Percentiles rank a stretch among this genome's conserved stretches.
Evolutionary conservation across 2,329 filamentous ascomycete species (phyloP).

Genomic region (Cladosporium phlei): DNA sequence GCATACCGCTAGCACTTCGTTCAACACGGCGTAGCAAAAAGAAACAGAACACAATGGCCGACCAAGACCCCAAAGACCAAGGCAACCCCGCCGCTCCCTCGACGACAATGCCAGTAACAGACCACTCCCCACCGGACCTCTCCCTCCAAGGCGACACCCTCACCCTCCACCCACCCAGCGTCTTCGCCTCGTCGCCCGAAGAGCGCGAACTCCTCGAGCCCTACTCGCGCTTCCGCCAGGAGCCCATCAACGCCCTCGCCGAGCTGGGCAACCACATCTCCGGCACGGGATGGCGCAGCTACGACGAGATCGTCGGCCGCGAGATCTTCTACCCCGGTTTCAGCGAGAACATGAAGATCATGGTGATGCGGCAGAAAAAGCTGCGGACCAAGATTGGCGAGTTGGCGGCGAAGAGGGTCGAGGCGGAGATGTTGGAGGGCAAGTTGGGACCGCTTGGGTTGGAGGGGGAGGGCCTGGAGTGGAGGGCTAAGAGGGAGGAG

Average conservation of each 20-base stretch:
- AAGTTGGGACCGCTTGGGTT: conserved; percentile 50
- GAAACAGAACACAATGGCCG: too few relatives aligned
- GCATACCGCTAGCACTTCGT: too few relatives aligned
- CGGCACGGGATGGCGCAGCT: conserved; percentile 90
- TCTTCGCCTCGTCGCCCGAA: conserved; percentile 27
- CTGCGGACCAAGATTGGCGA: conserved; percentile 70
- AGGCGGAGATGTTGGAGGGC: conserved; percentile 72
- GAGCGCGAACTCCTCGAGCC: conserved; percentile 72
- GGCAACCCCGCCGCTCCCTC: neutral
- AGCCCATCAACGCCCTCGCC: conserved; percentile 73
- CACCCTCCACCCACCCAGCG: conserved; percentile 42
- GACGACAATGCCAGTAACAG: neutral
- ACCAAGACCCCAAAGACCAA: too few relatives aligned
- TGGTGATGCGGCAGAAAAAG: conserved; percentile 70
- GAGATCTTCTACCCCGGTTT: conserved; percentile 92
- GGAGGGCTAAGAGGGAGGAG: conserved; percentile 47
- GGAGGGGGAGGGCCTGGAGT: conserved; percentile 50
- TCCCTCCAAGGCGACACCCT: conserved; percentile 44
- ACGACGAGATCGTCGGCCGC: conserved; percentile 84
- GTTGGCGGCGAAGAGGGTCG: conserved; percentile 68
- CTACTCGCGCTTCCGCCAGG: conserved; percentile 78
- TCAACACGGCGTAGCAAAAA: too few relatives aligned
- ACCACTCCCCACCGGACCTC: conserved; percentile 36
- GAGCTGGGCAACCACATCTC: conserved; percentile 92
- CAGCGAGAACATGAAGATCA: conserved; percentile 78